Base-by-base conservation (phyloP, 2,329 filamentous ascomycete species). In the Paracamarosporium sp. region DNA sequence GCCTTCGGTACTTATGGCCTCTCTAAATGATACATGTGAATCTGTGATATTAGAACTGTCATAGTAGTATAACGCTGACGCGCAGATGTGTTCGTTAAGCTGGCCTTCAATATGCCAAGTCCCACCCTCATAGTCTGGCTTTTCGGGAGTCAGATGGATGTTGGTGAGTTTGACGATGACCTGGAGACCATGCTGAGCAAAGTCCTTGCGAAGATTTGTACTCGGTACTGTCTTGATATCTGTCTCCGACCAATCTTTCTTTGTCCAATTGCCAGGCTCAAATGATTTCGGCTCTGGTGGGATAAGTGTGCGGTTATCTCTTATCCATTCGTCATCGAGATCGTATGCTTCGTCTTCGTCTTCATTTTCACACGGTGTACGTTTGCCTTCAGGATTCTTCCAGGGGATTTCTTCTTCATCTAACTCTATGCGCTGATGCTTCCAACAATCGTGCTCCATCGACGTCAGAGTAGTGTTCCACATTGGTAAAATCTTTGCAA, bases 121-220 rank as follows among this genome's bases (percentile, higher is more conserved):
- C 0, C 84, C 84, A 17, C 83, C 83, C 0, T 73, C 69, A 61
- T 85, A 89, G 0, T 63, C 63, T 0, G 86, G 83, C 1, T 84
- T 80, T 13, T 85, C 83, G 0, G 87, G 87, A 0, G 81, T 85
- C 0, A 88, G 77, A 31, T 86, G 78, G 45, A 88, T 83, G 45
- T 79, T 82, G 2, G 85, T 80, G 56, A 90, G 76, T 65, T 89
- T 88, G 36, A 88, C 81, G 47, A 90, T 85, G 30, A 90, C 72
- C 64, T 90, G 87, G 4, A 89, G 63, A 82, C 45, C 45, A 4
- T 47, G 28, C 5, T 35, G n/a, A 12, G 28, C 9, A 12, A 33
- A 47, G 9, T 33, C 28, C 24, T 35, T 30, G 24, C 44, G 44
- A 5, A 47, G 44, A n/a, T 47, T 17, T 6, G 24, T 20, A 9